Base-by-base conservation (phyloP, 495 filamentous ascomycete genomes). In the Penicillium herquei region DNA sequence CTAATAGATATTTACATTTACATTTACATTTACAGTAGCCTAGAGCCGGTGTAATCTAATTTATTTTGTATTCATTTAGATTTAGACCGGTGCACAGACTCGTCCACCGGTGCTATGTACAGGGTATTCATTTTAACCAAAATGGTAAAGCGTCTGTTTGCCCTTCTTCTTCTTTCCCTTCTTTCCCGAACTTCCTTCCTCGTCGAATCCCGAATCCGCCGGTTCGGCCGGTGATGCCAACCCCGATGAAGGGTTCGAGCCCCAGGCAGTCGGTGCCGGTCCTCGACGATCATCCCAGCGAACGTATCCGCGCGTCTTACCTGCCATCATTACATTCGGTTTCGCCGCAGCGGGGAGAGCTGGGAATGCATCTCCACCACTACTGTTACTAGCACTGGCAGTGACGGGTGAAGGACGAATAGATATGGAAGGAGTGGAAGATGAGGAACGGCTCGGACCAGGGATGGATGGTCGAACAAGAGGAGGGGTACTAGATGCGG, bases 101-200 rank as follows among this genome's bases (percentile, higher is more conserved):
- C 4, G 21, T 4, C 21, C 21, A 26, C 21, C 2, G 21, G 21
- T 26, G 21, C 21, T 26, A 26, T 26, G 21, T 26, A 26, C 34
- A 37, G 34, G 34, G 34, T 30, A n/a, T 32, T 37, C 26, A 46
- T 9, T 57, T 68, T 55, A 82, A 45, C 80, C 80, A 62, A 81
- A 80, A 56, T 81, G 78, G 64, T 79, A 80, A 49, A 92, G 70
- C 4, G 88, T 85, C 72, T 93, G 87, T 74, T 93, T 93, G 69
- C 90, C 88, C 57, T 82, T 84, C 71, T 90, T 87, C 56, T 86
- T 91, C 13, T 87, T 87, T 52, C 89, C 89, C 70, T 83, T 86
- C 69, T 88, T 89, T 0, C 81, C 80, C 6, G 34, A 6, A 10
- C 64, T 37, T 62, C 71, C 7, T 0, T 72, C 70, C 9, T 70